Evolutionary conservation across 306 rosid species (phyloP).

Genomic region (Castanopsis chinensis): DNA sequence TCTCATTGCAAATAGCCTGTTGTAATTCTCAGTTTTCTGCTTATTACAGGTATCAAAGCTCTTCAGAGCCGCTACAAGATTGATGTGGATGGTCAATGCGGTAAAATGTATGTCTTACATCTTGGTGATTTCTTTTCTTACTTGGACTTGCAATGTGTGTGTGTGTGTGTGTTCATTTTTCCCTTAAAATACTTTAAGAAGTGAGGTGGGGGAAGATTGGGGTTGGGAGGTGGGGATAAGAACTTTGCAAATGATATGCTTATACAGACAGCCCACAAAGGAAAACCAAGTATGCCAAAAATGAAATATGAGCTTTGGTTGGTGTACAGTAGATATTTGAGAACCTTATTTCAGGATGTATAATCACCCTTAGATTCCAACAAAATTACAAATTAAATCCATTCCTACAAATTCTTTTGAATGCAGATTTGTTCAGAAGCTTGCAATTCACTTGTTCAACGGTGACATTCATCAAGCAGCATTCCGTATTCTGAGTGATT

Average conservation of each 20-base stretch:
- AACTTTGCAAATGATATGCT: neutral
- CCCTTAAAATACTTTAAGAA: neutral
- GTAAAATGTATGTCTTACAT: conserved; percentile 63
- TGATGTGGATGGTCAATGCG: conserved; percentile 54
- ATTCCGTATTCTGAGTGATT: conserved; percentile 75
- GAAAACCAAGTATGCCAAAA: neutral
- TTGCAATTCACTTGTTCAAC: conserved; percentile 67
- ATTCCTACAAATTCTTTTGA: conserved; percentile 2
- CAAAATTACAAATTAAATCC: conserved; percentile 4
- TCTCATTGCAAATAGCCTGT: neutral
- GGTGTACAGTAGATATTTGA: neutral
- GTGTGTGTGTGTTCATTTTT: neutral
- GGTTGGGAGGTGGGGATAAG: neutral
- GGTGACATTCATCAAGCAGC: conserved; percentile 82
- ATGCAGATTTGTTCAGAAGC: conserved; percentile 74
- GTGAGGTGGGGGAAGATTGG: neutral
- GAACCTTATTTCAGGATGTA: neutral
- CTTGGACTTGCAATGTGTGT: neutral
- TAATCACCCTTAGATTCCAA: neutral
- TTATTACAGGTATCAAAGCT: conserved; percentile 50
- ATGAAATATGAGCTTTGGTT: neutral
- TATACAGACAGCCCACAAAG: neutral
- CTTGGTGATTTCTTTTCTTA: neutral
- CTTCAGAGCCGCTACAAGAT: conserved; percentile 78
- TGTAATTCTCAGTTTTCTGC: neutral